Percentiles rank a stretch among this genome's conserved stretches.
phyloP scores from a whole-genome alignment of 1,284 basidiomycete species.

The Sphaerobolus stellatus region DNA sequence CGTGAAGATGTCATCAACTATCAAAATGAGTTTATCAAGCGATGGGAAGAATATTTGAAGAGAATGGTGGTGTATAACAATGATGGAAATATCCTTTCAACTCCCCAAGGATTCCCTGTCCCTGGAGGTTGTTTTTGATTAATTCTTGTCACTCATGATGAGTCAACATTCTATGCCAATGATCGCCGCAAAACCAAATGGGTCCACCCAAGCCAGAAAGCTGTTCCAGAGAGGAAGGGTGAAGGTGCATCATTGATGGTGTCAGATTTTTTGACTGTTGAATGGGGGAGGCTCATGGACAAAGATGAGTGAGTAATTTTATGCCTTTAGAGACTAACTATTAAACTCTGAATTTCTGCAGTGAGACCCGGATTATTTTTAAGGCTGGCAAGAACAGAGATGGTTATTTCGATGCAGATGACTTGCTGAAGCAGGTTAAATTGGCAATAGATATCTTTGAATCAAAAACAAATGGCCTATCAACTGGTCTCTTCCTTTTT shows the following conservation, averaged over 20 bases:
- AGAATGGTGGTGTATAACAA: too few species aligned
- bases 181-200: too few species aligned
- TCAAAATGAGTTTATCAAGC: too few species aligned
- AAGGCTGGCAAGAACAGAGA: constrained; percentile 46
- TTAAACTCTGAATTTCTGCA: neutral
- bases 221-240: constrained; percentile 37
- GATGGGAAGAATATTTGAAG: too few species aligned
- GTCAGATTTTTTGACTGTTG: constrained; percentile 19
- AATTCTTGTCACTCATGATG: too few species aligned
- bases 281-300: constrained; percentile 17
- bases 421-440: constrained; percentile 16
- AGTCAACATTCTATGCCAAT: too few species aligned
- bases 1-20: too few species aligned
- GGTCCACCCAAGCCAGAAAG: constrained; percentile 29
- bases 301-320: constrained; percentile 13
- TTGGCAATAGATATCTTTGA: constrained; percentile 20
- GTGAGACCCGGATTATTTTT: constrained; percentile 19
- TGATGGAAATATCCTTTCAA: too few species aligned
- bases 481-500: constrained; percentile 19
- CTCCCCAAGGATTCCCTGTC: too few species aligned
- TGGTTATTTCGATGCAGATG: constrained; percentile 43
- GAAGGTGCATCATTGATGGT: constrained; percentile 36
- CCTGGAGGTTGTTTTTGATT: too few species aligned
- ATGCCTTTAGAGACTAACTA: neutral
- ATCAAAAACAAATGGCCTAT: constrained; percentile 1